A percentile compares a stretch with the other conserved stretches of the same genome.
phyloP scores from a whole-genome alignment of 768 basidiomycete species.

The Trametes villosa region DNA sequence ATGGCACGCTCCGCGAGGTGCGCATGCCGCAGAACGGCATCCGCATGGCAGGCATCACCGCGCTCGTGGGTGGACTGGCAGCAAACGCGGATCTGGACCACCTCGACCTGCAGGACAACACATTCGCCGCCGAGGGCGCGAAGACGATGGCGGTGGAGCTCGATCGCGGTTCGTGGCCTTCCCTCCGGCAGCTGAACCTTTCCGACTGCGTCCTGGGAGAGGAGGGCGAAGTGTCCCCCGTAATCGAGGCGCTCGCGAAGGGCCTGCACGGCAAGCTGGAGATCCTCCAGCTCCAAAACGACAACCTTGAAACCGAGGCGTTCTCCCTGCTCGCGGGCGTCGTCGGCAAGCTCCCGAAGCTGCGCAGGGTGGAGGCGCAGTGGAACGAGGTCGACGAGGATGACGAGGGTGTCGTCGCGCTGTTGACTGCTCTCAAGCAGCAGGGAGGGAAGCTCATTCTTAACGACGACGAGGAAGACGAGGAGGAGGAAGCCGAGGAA shows the following conservation, averaged over 20 bases:
- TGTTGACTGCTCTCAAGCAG: constrained; percentile 58
- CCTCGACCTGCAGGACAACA: constrained; percentile 94
- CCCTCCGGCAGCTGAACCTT: constrained; percentile 79
- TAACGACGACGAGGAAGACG: constrained; percentile 79
- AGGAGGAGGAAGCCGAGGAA: constrained; percentile 60
- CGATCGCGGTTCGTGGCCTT: constrained; percentile 58
- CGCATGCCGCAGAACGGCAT: constrained; percentile 99
- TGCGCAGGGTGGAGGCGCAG: constrained; percentile 82
- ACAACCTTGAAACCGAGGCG: constrained; percentile 78
- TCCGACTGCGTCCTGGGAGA: constrained; percentile 89
- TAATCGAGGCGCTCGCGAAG: constrained; percentile 60
- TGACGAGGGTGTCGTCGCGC: constrained; percentile 60
- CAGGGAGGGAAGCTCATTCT: constrained; percentile 70
- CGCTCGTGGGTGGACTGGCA: constrained; percentile 75
- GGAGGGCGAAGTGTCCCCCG: constrained; percentile 75
- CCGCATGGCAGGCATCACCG: constrained; percentile 85
- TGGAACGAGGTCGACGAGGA: constrained; percentile 89
- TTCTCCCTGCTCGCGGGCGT: constrained; percentile 70
- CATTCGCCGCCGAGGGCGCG: constrained; percentile 63
- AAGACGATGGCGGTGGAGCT: constrained; percentile 68
- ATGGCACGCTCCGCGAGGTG: constrained; percentile 81
- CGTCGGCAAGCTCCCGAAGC: constrained; percentile 59
- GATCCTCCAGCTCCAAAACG: constrained; percentile 86
- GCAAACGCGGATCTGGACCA: constrained; percentile 67
- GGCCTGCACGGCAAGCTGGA: constrained; percentile 79